These are phyloP conservation scores for Melampsora larici-populina DNA, from an alignment of 1,284 basidiomycete species.

Conservation along the genomic window DNA sequence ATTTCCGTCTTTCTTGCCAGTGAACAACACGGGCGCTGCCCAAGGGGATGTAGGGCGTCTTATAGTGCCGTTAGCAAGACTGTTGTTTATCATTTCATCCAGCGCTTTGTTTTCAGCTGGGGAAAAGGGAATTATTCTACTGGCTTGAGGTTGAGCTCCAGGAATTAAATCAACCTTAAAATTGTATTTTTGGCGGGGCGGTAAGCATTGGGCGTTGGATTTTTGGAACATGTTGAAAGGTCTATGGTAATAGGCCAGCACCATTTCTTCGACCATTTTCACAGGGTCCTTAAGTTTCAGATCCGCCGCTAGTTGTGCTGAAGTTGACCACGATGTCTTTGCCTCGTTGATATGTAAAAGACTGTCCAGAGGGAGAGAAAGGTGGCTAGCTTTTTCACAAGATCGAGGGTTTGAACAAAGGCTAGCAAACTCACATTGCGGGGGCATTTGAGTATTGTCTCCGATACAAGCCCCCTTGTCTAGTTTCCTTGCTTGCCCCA, in stretches of 20 bases:
- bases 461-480: no score
- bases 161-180: not conserved
- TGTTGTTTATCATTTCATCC: not conserved
- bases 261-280: no score
- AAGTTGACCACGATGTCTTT: no score
- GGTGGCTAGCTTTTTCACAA: not conserved
- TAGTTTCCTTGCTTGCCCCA: slow-evolving; percentile 1
- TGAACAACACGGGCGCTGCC: no score
- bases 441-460: no score
- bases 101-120: not conserved
- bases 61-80: slow-evolving; percentile 9
- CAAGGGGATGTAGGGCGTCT: slow-evolving; percentile 54
- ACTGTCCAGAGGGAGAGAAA: not conserved
- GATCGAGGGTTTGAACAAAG: no score
- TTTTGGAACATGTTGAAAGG: not conserved
- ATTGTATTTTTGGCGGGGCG: not conserved
- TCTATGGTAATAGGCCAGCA: not conserved
- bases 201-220: not conserved
- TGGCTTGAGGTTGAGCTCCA: no score
- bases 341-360: no score
- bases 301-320: no score
- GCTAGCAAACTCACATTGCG: no score
- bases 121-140: not conserved
- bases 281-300: no score
- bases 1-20: no score